Evolutionary conservation across 1,284 basidiomycete genomes (phyloP).

Genomic region (Trichosporon sp.): DNA sequence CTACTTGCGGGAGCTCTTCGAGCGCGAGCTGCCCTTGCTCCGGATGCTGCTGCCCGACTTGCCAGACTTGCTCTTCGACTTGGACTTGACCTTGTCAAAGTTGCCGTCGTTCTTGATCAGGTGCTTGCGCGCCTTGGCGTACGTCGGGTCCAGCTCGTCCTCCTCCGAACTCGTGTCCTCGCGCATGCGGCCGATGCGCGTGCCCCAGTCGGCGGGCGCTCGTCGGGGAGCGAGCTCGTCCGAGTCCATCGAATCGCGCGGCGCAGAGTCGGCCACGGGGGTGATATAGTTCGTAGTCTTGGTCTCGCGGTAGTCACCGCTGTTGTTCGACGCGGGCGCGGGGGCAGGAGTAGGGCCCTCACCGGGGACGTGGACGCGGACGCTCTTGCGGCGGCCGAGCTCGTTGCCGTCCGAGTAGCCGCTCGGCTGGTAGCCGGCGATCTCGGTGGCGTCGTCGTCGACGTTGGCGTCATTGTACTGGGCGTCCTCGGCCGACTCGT

Average conservation of each 20-base stretch:
- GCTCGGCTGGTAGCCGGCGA: constrained; percentile 35
- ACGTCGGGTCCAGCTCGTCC: constrained; percentile 31
- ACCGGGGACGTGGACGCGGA: constrained; percentile 40
- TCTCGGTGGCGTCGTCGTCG: constrained; percentile 28
- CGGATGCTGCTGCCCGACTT: constrained; percentile 11
- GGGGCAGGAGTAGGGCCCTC: not conserved
- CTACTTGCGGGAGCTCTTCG: not conserved
- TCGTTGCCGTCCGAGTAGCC: constrained; percentile 32
- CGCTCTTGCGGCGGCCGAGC: constrained; percentile 38
- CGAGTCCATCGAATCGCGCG: constrained; percentile 1
- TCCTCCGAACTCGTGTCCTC: constrained; percentile 46
- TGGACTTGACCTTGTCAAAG: not conserved
- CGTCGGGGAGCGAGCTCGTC: constrained; percentile 9
- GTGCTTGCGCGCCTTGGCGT: constrained; percentile 29
- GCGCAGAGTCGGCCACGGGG: constrained; percentile 6
- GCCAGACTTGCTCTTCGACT: constrained; percentile 10
- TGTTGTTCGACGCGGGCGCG: not conserved
- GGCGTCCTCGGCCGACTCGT: constrained; percentile 46
- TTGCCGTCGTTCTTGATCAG: constrained; percentile 12
- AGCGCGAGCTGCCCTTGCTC: constrained; percentile 14
- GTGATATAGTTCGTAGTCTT: not conserved
- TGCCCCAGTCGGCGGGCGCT: constrained; percentile 29
- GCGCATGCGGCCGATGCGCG: constrained; percentile 40
- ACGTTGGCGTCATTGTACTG: constrained; percentile 20
- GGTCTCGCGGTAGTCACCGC: constrained; percentile 6